A percentile compares a stretch with the other conserved stretches of the same genome.
Evolutionary conservation across 1,139 yeast species (phyloP).

Genomic region (Geotrichum bryndzae): DNA sequence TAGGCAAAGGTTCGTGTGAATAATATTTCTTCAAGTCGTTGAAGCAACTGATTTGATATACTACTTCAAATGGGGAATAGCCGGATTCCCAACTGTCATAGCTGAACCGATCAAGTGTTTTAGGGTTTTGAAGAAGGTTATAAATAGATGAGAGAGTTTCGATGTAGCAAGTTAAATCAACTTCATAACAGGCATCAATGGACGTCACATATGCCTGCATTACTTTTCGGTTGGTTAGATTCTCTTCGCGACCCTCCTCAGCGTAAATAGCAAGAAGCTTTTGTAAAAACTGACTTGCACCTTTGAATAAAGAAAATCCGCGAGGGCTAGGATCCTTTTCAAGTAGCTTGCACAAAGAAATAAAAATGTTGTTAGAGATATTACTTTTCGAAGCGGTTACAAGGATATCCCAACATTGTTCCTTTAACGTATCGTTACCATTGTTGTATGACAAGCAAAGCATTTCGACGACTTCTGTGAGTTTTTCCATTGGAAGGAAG

Average conservation of each 20-base stretch:
- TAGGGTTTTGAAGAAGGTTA: slow-evolving; percentile 23
- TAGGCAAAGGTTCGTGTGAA: slow-evolving; percentile 1
- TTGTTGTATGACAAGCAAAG: slow-evolving; percentile 43
- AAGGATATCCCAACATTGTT: slow-evolving; percentile 39
- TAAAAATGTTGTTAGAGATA: slow-evolving; percentile 36
- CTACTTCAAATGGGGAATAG: slow-evolving; percentile 41
- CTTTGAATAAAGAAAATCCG: slow-evolving; percentile 39
- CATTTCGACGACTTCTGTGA: slow-evolving; percentile 41
- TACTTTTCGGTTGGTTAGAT: slow-evolving; percentile 27
- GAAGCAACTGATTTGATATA: slow-evolving; percentile 18
- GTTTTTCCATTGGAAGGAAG: slow-evolving; percentile 40
- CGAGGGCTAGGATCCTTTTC: slow-evolving; percentile 33
- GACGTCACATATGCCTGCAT: slow-evolving; percentile 28
- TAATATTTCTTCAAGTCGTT: slow-evolving; percentile 1
- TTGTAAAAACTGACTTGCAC: slow-evolving; percentile 40
- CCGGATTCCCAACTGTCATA: slow-evolving; percentile 47
- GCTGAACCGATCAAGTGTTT: slow-evolving; percentile 24
- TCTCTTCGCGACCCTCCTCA: slow-evolving; percentile 15
- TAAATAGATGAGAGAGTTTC: slow-evolving; percentile 30
- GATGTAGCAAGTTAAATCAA: slow-evolving; percentile 24
- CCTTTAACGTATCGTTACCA: slow-evolving; percentile 30
- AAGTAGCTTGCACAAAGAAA: slow-evolving; percentile 39
- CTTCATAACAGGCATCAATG: slow-evolving; percentile 21
- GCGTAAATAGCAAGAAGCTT: slow-evolving; percentile 22
- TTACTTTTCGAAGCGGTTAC: slow-evolving; percentile 37